A percentile compares a stretch with the other conserved stretches of the same genome.
phyloP scores from a whole-genome alignment of 805 yeast genomes.

The Zygosaccharomyces gambellarensis region DNA sequence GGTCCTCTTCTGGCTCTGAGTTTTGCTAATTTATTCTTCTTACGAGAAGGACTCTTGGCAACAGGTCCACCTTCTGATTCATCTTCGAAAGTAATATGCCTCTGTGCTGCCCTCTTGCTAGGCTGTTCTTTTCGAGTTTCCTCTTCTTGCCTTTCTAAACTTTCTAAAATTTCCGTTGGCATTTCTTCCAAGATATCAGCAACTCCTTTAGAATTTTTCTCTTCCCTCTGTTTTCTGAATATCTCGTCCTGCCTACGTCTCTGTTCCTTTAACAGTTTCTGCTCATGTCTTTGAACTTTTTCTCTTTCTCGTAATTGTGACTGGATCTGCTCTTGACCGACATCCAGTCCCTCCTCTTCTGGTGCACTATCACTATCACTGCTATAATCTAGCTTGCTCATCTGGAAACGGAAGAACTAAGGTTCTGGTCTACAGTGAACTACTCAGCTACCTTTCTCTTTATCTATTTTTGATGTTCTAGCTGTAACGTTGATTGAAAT shows the following conservation, averaged over 20 bases:
- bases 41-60: conserved; percentile 18
- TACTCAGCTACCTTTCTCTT: neutral
- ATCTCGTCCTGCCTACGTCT: conserved; percentile 31
- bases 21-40: conserved; percentile 34
- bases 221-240: conserved; percentile 32
- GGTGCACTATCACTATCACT: conserved; percentile 39
- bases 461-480: neutral
- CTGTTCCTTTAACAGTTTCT: conserved; percentile 30
- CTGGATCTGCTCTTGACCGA: conserved; percentile 27
- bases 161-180: conserved; percentile 39
- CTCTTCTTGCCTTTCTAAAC: conserved; percentile 15
- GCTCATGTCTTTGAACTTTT: conserved; percentile 24
- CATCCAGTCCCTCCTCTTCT: conserved; percentile 41
- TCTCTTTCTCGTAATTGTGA: conserved; percentile 26
- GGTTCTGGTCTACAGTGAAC: too few relatives aligned
- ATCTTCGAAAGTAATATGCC: conserved; percentile 36
- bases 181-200: conserved; percentile 36
- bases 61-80: conserved; percentile 18
- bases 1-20: conserved; percentile 39
- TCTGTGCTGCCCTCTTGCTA: conserved; percentile 23
- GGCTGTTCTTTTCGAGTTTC: conserved; percentile 12
- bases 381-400: conserved; percentile 10
- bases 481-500: neutral
- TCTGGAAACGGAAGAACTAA: neutral
- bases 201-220: conserved; percentile 17